phyloP scores from a whole-genome alignment of 371 early-diverging fungal species.

The Encephalitozoon cuniculi region DNA sequence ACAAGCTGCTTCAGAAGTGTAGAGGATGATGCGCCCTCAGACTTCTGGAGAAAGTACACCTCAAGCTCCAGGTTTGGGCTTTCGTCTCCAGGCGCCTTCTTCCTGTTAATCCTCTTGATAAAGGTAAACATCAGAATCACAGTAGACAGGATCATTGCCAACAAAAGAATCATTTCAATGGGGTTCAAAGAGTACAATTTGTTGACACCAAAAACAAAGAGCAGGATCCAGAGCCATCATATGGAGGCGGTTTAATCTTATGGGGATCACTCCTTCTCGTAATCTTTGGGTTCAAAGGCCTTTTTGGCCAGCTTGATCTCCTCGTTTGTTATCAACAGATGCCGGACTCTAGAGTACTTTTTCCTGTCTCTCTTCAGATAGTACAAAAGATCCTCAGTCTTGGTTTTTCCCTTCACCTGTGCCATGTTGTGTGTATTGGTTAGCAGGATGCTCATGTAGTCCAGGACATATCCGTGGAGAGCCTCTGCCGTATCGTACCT shows the following conservation, averaged over 20 bases:
- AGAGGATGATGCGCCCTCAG: not conserved
- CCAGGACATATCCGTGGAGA: conserved; percentile 79
- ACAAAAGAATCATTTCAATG: not conserved
- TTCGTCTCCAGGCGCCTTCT: not conserved
- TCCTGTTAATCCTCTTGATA: not conserved
- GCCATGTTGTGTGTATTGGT: conserved; percentile 54
- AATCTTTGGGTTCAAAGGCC: conserved; percentile 58
- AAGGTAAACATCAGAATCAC: conserved; percentile 3
- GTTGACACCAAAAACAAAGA: not conserved
- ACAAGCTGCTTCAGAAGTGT: conserved; percentile 3
- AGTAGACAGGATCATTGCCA: not conserved
- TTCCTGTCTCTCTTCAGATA: conserved; percentile 80
- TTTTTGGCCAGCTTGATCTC: conserved; percentile 76
- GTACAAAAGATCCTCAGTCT: conserved; percentile 81
- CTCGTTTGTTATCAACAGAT: conserved; percentile 79
- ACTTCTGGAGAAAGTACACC: not conserved
- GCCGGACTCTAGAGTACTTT: conserved; percentile 85
- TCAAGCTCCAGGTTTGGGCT: conserved; percentile 9
- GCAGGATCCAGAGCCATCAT: not conserved
- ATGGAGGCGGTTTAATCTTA: not conserved
- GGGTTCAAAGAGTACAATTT: not conserved
- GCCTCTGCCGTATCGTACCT: conserved; percentile 76
- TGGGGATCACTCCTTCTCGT: conserved; percentile 56
- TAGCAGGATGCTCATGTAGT: conserved; percentile 73
- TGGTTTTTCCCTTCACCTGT: conserved; percentile 65